Evolutionary conservation across 2,329 filamentous ascomycete species (phyloP).

Genomic region (Fonsecaea erecta): DNA sequence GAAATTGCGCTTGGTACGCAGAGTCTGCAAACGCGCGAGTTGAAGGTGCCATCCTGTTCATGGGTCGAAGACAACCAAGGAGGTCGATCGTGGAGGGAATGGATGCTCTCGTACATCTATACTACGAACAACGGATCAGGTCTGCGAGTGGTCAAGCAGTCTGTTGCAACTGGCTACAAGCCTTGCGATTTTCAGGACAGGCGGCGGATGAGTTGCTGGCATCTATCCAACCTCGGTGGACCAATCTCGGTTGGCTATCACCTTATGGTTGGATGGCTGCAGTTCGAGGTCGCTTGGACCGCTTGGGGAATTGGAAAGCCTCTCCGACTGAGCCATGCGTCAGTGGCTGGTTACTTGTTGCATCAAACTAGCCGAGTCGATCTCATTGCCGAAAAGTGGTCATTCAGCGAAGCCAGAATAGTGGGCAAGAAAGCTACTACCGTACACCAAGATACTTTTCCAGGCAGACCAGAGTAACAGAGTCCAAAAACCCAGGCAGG

Average conservation of each 20-base stretch:
- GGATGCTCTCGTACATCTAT: constrained; percentile 4
- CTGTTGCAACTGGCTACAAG: neutral
- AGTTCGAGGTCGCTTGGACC: constrained; percentile 13
- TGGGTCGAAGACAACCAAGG: constrained; percentile 10
- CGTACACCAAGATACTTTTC: constrained; percentile 73
- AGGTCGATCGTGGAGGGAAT: neutral
- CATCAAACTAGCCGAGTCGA: constrained; percentile 30
- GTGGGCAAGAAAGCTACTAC: constrained; percentile 50
- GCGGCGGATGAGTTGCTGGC: constrained; percentile 5
- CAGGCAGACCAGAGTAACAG: constrained; percentile 54
- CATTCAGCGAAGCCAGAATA: constrained; percentile 25
- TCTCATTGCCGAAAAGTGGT: constrained; percentile 21
- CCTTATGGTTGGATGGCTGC: constrained; percentile 1
- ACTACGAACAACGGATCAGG: neutral
- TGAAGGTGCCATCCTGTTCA: neutral
- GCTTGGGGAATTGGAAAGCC: constrained; percentile 17
- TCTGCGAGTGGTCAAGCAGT: constrained; percentile 5
- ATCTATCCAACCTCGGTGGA: neutral
- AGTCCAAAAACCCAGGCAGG: constrained; percentile 33
- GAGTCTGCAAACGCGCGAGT: neutral
- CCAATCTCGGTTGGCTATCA: neutral
- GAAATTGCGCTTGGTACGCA: neutral
- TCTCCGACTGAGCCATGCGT: constrained; percentile 15
- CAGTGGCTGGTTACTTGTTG: constrained; percentile 19
- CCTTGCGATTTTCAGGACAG: constrained; percentile 8